Conservation (phyloP, 192 early-diverging fungal genomes). For the Haplosporangium gracile region DNA sequence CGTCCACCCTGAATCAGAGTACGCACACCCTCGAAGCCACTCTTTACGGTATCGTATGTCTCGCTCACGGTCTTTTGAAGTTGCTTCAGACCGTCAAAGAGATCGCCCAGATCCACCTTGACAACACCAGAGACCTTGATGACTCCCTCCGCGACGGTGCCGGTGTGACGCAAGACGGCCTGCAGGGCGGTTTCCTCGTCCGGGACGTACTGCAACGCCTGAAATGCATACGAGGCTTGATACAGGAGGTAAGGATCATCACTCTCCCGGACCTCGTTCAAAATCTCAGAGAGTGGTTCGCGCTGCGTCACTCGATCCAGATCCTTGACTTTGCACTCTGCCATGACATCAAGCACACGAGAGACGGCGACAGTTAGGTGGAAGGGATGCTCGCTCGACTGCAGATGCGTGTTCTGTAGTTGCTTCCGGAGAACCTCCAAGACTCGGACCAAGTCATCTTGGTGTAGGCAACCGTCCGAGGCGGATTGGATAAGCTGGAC, state of each 20-base stretch:
- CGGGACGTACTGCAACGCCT: slow-evolving; percentile 18
- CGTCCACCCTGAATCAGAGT: not conserved
- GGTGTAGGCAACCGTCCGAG: not conserved
- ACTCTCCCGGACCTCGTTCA: not conserved
- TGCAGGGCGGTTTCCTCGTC: slow-evolving; percentile 8
- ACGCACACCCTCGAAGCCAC: not conserved
- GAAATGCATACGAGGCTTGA: slow-evolving; percentile 16
- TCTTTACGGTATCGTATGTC: not conserved
- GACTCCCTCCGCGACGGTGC: slow-evolving; percentile 3
- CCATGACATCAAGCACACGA: slow-evolving; percentile 17
- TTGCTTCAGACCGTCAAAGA: slow-evolving; percentile 5
- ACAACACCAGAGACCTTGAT: not conserved
- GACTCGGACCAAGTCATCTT: slow-evolving; percentile 2
- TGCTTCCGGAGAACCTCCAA: not conserved
- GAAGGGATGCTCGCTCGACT: not conserved
- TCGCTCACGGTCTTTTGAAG: slow-evolving; percentile 4
- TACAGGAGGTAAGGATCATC: slow-evolving; percentile 13
- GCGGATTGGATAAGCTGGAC: slow-evolving; percentile 5
- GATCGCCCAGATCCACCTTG: slow-evolving; percentile 5
- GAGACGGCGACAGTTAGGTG: slow-evolving; percentile 11
- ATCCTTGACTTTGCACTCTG: slow-evolving; percentile 7
- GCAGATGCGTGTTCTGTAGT: not conserved
- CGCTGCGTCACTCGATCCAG: slow-evolving; percentile 3
- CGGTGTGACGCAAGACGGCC: not conserved
- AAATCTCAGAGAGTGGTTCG: not conserved